Percentiles rank a stretch among this genome's conserved stretches.
These are phyloP conservation scores for Cyanidioschyzon merolae DNA, from an alignment of 23 red algal genomes.

Conservation along the genomic window DNA sequence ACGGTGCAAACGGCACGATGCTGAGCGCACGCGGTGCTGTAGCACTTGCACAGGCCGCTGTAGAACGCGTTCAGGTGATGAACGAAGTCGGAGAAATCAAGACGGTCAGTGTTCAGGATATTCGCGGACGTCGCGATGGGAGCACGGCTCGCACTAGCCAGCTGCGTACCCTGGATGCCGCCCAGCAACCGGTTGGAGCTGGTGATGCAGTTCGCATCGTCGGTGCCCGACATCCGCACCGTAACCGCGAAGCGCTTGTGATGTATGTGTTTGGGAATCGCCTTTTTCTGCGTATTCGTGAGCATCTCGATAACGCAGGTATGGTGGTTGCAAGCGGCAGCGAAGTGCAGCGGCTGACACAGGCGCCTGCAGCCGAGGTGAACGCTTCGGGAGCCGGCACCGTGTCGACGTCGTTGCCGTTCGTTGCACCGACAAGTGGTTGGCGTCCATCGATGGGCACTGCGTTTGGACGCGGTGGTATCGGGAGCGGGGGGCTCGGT, in stretches of 20 bases:
- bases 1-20: background rate
- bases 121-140: constrained; percentile 43
- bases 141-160: background rate
- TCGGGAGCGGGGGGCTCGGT: background rate
- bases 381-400: too few relatives aligned
- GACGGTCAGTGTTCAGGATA: constrained; percentile 39
- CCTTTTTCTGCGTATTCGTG: background rate
- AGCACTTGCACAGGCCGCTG: background rate
- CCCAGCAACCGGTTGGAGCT: constrained; percentile 51
- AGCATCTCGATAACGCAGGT: background rate
- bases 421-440: background rate
- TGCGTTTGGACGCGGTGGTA: background rate
- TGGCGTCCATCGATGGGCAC: background rate
- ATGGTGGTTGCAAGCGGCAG: constrained; percentile 1
- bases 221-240: constrained; percentile 1
- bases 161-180: constrained; percentile 38
- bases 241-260: background rate
- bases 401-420: background rate
- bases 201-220: constrained; percentile 72
- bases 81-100: constrained; percentile 31
- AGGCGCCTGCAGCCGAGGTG: background rate
- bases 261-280: constrained; percentile 12
- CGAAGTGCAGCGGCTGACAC: background rate
- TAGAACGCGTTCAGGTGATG: constrained; percentile 53
- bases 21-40: background rate